These are phyloP conservation scores for Hypoxylon subgilvum DNA, from an alignment of 495 filamentous ascomycete genomes.

Conservation along the genomic window DNA sequence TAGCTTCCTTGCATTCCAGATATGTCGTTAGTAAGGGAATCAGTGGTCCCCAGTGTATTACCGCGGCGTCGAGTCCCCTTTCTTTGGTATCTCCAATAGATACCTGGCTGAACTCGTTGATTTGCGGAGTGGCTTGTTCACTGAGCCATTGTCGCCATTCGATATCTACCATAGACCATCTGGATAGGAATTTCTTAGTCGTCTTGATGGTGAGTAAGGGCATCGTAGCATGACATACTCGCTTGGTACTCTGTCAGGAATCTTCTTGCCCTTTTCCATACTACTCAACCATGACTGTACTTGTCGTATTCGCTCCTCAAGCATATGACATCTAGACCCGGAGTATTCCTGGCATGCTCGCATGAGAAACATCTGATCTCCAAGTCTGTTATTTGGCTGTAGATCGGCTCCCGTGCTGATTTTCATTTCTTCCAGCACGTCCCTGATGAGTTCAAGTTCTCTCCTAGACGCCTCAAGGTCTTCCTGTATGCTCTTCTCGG, in stretches of 20 bases:
- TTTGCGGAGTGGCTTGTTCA: constrained; percentile 20
- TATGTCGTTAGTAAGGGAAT: constrained; percentile 14
- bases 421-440: constrained; percentile 26
- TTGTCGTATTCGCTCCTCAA: constrained; percentile 36
- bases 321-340: constrained; percentile 28
- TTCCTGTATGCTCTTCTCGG: constrained; percentile 10
- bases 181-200: constrained; percentile 2
- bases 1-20: no score
- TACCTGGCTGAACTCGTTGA: neutral
- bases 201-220: neutral
- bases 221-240: constrained; percentile 26
- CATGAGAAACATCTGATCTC: constrained; percentile 24
- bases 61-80: neutral
- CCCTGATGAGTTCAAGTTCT: constrained; percentile 32
- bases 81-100: neutral
- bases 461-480: constrained; percentile 32
- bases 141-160: constrained; percentile 40
- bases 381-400: neutral
- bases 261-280: constrained; percentile 2
- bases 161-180: constrained; percentile 30
- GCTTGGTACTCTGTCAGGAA: constrained; percentile 32
- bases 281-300: constrained; percentile 23
- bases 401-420: neutral
- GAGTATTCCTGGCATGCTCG: constrained; percentile 38
- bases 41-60: constrained; percentile 24